Conservation (phyloP, 352 stramenopile species). For the Globisporangium takayamanum region DNA sequence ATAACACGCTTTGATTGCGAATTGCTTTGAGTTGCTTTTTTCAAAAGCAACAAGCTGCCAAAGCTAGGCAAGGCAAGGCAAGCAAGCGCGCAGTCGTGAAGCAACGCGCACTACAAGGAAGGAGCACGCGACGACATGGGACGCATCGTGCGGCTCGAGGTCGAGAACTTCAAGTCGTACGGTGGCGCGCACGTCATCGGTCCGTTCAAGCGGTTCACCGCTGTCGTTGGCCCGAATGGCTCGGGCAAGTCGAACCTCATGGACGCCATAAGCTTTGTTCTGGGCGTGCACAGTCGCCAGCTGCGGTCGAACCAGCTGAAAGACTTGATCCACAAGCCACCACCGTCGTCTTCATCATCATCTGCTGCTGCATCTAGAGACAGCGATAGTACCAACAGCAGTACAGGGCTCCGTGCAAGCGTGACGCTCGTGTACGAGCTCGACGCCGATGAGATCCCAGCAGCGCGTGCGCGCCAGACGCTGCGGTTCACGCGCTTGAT, state of each 20-base stretch:
- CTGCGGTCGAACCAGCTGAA: slow-evolving; percentile 94
- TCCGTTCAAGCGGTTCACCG: slow-evolving; percentile 97
- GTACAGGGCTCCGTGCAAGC: slow-evolving; percentile 64
- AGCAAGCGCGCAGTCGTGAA: too few relatives aligned
- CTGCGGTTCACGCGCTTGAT: slow-evolving; percentile 93
- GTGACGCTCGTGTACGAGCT: slow-evolving; percentile 95
- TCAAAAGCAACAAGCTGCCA: too few relatives aligned
- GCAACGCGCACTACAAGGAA: background rate
- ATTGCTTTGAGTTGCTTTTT: too few relatives aligned
- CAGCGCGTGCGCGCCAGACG: slow-evolving; percentile 44
- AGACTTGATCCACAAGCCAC: slow-evolving; percentile 92
- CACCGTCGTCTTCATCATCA: background rate
- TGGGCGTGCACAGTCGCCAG: slow-evolving; percentile 95
- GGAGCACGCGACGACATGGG: slow-evolving; percentile 44
- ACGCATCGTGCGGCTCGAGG: slow-evolving; percentile 90
- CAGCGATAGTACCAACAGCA: slow-evolving; percentile 14
- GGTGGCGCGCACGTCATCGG: slow-evolving; percentile 90
- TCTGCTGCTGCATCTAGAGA: background rate
- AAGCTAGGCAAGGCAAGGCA: too few relatives aligned
- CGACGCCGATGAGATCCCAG: slow-evolving; percentile 47
- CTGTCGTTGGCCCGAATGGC: slow-evolving; percentile 97
- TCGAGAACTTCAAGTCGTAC: slow-evolving; percentile 99
- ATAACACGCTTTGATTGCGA: too few relatives aligned
- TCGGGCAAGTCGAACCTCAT: slow-evolving; percentile 92
- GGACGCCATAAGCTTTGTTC: slow-evolving; percentile 97